Base-by-base conservation (phyloP, 164 flowering plant genomes). In the Nymphaea colorata region DNA sequence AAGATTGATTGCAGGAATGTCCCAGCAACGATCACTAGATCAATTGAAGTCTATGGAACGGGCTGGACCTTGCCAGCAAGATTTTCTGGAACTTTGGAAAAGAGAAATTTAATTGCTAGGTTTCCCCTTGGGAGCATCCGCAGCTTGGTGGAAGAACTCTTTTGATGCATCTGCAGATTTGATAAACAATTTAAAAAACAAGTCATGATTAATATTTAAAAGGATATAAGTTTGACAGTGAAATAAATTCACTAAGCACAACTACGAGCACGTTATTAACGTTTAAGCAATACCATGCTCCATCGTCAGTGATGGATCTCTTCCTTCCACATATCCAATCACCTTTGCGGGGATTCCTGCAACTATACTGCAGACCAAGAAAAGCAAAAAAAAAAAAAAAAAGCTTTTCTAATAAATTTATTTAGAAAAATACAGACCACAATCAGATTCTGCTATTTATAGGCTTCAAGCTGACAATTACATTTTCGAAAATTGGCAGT, bases 241-340 rank as follows among this genome's bases (percentile, higher is more conserved):
- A 16, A 55, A 55, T 16, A 55, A 8, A 10, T 55, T 55, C 10
- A 55, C 10, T 55, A 55, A 55, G 59, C 10, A 55, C 59, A 55
- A 8, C 59, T 55, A 8, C 1, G 16, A 55, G 10, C 10, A 55
- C 59, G 16, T 8, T 8, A 55, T 16, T 4, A 47, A 6, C 4
- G 6, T 66, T 4, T 67, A 25, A 43, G 69, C 70, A 83, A 62
- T 82, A 88, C 96, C 96, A 71, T 90, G 94, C 66, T 87, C 87
- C 95, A 88, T 91, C 57, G 94, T 84, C 66, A 91, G 74, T 67
- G 97, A 87, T 41, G 93, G 95, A 61, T 81, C 89, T 79, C 82
- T 78, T 70, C 83, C 91, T 70, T 81, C 72, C 10, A 82, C 76
- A 75, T 75, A 82, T 69, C 97, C 95, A 67, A 91, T 83, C 69